Base-by-base conservation (phyloP, 2,329 filamentous ascomycete species). In the Neofusicoccum sp. region DNA sequence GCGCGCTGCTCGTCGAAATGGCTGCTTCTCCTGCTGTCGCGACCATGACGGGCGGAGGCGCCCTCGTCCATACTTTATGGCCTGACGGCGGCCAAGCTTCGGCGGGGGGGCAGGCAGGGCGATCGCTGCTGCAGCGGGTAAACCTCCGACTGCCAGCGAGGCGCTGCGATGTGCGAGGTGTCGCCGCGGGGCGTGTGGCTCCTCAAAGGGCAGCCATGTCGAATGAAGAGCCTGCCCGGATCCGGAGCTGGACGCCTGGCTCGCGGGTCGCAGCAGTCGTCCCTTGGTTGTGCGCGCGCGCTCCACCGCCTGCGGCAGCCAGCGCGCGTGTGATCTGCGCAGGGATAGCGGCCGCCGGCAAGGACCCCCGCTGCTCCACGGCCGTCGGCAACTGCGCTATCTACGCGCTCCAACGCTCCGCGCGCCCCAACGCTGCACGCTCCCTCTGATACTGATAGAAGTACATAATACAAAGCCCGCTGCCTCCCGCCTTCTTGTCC, bases 1-100 rank as follows among this genome's bases (percentile, higher is more conserved):
- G 73, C 73, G 63, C 71, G 71, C 64, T 74, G 72, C 57, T 71
- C 68, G 64, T 69, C 70, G 65, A 69, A 74, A 62, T 73, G 69
- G 43, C 62, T 66, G 45, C 62, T 64, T 60, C 56, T 72, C 73
- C 67, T 61, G 14, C 16, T 41, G 9, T 33, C 33, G 20, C 41
- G 41, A 26, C 51, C 51, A 38, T 28, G 34, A 31, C 31, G n/a
- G 12, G 51, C 26, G 36, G 51, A 36, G 38, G 36, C 33, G 36
- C 36, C n/a, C 34, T 56, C 38, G 40, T 28, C 51, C 51, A 56
- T 53, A 40, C 40, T n/a, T 41, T 14, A 43, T 30, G 36, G 16
- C 26, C 28, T 20, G 45, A 12, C 28, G 38, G 28, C n/a, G 38
- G 51, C 51, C 36, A 56, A 43, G 51, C 51, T 56, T 43, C 38